Evolutionary conservation across 164 flowering plant species (phyloP), one percentile per base, ranked within the genome.

Genomic region (Aristolochia contorta): DNA sequence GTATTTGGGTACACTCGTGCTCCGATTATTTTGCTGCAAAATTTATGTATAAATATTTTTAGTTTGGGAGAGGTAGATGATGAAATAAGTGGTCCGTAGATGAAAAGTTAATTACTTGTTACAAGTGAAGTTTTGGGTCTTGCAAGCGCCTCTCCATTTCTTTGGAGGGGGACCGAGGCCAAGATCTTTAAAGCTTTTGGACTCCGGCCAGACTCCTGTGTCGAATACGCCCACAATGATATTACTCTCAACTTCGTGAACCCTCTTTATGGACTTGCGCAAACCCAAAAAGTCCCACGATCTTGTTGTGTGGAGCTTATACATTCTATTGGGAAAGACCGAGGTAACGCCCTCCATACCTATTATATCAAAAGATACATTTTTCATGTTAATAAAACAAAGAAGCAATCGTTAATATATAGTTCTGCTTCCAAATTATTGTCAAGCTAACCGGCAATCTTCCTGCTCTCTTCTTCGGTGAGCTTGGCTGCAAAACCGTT

Each of bases 121-220:
- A 74, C 95, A 80, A n/a, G 83, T 79, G 80, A 84, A 12, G 55
- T n/a, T 3, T 18, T 21, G 4, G 0, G 41, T 21, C 54, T 72
- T 62, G 65, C 89, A 83, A 13, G 54, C 41, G 32, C 89, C 95
- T 58, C 73, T 84, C 95, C 91, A 85, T 75, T 77, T 83, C 15
- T 47, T 48, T 0, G 95, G 91, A 16, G 89, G 84, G n/a, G 87
- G 84, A 22, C 84, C 84, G 18, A 79, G 66, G 47, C 78, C 83
- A 54, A 54, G 47, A 43, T 78, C 83, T 19, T 37, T 72, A 63
- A 85, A 83, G 62, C 86, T 81, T 2, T 61, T 69, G 8, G 84
- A 78, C 45, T 84, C 85, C 0, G 82, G 83, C 83, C 87, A 85
- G 19, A 78, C 59, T 18, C 91, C 85, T 0, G 76, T 69, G 65